Base-by-base conservation (phyloP, 768 basidiomycete species). In the Albatrellus ellisii region DNA sequence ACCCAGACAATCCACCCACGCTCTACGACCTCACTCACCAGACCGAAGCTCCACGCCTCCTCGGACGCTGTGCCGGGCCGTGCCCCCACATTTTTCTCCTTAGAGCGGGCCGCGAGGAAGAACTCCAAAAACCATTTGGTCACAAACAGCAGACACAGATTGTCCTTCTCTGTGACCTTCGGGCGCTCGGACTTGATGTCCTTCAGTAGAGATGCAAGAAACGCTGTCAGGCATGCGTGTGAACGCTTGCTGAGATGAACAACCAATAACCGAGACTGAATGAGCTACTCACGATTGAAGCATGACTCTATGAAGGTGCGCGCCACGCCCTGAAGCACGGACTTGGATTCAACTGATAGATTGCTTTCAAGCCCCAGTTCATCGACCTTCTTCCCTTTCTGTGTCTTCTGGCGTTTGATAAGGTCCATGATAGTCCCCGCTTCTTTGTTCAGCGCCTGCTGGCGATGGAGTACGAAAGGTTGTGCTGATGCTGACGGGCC, bases 141-240 rank as follows among this genome's bases (percentile, higher is more conserved):
- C 31, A 95, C 72, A 57, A 75, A 88, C 31, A 98, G 69, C 20
- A 95, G 67, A 6, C 95, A 79, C 42, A 92, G 72, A 54, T 92
- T 82, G 57, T 98, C 95, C 52, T 90, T 88, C 55, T 95, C 90
- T n/a, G 81, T 80, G 48, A 99, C 78, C 60, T 92, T 91, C 41
- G 82, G 71, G 34, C 91, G 72, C 61, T 98, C 88, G 46, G 86
- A 85, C 45, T 82, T 77, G 58, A 99, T 97, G 56, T 98, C 95
- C 61, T 84, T 92, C 46, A 98, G 66, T 26, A 98, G 65, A 3
- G 76, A 76, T 12, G 75, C 63, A 37, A 98, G 72, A 62, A 98
- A 92, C n/a, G 77, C 90, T 95, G 56, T n/a, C 35, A 20, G 26
- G 38, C 36, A 9, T 12, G n/a, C n/a, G n/a, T n/a, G n/a, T 20